Evolutionary conservation across 2,329 filamentous ascomycete genomes (phyloP), one percentile per base, ranked within the genome.

Genomic region (Malbranchea zuffiana): DNA sequence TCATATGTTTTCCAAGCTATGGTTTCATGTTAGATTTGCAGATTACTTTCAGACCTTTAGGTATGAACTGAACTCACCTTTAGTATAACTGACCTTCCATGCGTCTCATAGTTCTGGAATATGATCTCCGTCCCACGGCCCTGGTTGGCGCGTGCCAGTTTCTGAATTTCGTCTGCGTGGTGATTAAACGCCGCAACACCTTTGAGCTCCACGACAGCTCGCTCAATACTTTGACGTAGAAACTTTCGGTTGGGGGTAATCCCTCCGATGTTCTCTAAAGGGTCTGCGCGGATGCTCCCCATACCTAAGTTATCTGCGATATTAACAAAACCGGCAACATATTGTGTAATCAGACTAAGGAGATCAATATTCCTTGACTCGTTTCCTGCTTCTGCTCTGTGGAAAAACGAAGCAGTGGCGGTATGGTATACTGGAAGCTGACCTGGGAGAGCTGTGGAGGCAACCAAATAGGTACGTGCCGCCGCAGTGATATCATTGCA

Each of bases 71-170:
- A 25, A 25, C 23, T 25, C 8, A n/a, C n/a, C n/a, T n/a, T n/a
- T n/a, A n/a, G n/a, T n/a, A n/a, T n/a, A n/a, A n/a, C n/a, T n/a
- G n/a, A n/a, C n/a, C n/a, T n/a, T n/a, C n/a, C n/a, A n/a, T n/a
- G n/a, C n/a, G n/a, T n/a, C n/a, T n/a, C n/a, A n/a, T n/a, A n/a
- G n/a, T n/a, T n/a, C n/a, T 16, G n/a, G 20, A 19, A 8, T 32
- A 32, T 32, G 13, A 32, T 20, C 18, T 21, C 30, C 17, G 30
- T 32, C 30, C 30, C 30, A 18, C 19, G 15, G 5, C 30, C 30
- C 7, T 18, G 7, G 12, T 25, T 3, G 10, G 23, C 23, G 8
- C 23, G 23, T 8, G 30, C 30, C 16, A 32, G 18, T 18, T 17
- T 3, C n/a, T 20, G n/a, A 19, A 32, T 32, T 10, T 10, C 7